Conservation (phyloP, 345 rosid species). For the Populus deltoides region DNA sequence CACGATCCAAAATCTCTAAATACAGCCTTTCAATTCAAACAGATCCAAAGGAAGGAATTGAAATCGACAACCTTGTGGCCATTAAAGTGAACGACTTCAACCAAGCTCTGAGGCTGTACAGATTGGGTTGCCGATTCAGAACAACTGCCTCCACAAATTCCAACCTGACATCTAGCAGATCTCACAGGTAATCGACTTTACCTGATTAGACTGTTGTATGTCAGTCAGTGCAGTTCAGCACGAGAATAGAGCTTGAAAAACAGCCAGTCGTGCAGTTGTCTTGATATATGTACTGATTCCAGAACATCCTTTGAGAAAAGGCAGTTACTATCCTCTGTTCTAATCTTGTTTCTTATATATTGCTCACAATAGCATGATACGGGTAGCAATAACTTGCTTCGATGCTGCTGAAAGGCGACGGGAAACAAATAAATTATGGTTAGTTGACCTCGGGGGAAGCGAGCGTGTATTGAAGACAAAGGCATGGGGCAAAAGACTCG, state of each 20-base stretch:
- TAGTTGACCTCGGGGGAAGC: conserved; percentile 82
- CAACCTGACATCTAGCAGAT: conserved; percentile 67
- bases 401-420: conserved; percentile 61
- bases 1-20: conserved; percentile 6
- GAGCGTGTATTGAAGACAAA: conserved; percentile 80
- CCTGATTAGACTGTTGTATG: background rate
- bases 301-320: background rate
- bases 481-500: conserved; percentile 77
- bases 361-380: conserved; percentile 55
- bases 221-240: background rate
- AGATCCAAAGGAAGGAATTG: conserved; percentile 54
- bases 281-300: conserved; percentile 1
- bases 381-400: conserved; percentile 53
- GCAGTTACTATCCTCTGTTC: background rate
- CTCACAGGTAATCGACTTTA: conserved; percentile 63
- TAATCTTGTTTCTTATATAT: background rate
- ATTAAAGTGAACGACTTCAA: conserved; percentile 53
- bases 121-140: conserved; percentile 67
- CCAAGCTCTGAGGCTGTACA: conserved; percentile 67
- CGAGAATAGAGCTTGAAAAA: background rate
- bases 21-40: conserved; percentile 67
- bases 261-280: background rate
- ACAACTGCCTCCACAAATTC: conserved; percentile 78
- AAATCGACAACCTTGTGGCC: conserved; percentile 61
- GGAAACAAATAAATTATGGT: conserved; percentile 68